Percentiles rank a stretch among this genome's conserved stretches.
Conservation (phyloP, 306 rosid species). For the Chamaecrista fasciculata region DNA sequence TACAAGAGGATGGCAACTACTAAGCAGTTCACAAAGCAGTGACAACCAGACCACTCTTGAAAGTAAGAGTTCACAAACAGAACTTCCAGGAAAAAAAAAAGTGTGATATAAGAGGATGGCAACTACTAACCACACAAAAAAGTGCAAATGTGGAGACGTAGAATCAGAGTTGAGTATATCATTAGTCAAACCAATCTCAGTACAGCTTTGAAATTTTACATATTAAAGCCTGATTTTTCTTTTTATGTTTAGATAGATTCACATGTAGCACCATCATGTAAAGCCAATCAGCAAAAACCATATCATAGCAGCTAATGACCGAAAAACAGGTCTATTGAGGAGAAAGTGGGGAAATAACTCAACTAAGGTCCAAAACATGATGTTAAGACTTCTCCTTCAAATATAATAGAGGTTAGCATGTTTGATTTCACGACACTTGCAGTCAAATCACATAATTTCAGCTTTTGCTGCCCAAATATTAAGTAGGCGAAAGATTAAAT, state of each 20-base stretch:
- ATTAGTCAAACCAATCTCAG: background rate
- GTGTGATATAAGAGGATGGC: background rate
- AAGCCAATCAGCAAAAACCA: constrained; percentile 3
- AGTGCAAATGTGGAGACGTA: background rate
- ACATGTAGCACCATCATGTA: background rate
- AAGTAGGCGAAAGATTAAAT: background rate
- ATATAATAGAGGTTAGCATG: background rate
- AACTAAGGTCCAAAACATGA: background rate
- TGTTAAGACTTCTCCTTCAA: background rate
- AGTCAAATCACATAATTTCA: background rate
- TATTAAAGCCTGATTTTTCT: background rate
- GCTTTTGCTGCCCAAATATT: background rate
- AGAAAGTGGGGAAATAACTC: too few relatives aligned
- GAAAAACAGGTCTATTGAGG: background rate
- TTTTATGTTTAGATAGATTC: background rate
- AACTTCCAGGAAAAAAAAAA: background rate
- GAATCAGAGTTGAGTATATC: background rate
- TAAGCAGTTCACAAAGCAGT: too few relatives aligned
- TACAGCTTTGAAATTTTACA: background rate
- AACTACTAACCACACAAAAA: background rate
- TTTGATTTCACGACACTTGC: background rate
- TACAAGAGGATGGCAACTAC: too few relatives aligned
- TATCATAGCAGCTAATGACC: background rate
- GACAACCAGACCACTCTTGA: background rate
- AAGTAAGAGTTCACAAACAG: background rate